phyloP scores from a whole-genome alignment of 2,329 filamentous ascomycete species.

The Colletotrichum sp. region DNA sequence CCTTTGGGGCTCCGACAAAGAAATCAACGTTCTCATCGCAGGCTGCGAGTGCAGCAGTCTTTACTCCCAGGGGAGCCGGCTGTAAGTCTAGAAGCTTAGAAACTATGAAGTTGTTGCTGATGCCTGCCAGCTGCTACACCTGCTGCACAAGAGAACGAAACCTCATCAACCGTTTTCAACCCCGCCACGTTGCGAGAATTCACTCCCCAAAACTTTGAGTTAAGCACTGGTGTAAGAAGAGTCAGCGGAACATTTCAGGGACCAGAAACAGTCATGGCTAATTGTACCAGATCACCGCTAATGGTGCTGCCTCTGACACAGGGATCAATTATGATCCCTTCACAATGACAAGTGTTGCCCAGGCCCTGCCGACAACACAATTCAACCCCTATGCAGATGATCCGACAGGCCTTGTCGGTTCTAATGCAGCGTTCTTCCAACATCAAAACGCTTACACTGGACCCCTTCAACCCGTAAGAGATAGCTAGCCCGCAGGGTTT shows the following conservation, averaged over 20 bases:
- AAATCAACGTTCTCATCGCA: slow-evolving; percentile 85
- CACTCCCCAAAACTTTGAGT: slow-evolving; percentile 60
- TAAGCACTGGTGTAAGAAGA: slow-evolving; percentile 52
- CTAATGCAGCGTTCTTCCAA: slow-evolving; percentile 71
- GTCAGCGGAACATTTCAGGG: neutral
- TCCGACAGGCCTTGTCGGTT: slow-evolving; percentile 59
- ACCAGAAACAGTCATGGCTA: neutral
- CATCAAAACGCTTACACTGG: slow-evolving; percentile 57
- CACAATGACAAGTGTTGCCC: slow-evolving; percentile 60
- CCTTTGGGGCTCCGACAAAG: slow-evolving; percentile 54
- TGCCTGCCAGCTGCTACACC: slow-evolving; percentile 11
- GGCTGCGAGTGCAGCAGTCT: slow-evolving; percentile 86
- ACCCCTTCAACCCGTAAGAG: slow-evolving; percentile 64
- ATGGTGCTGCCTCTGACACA: slow-evolving; percentile 55
- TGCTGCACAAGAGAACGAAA: slow-evolving; percentile 41
- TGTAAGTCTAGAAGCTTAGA: slow-evolving; percentile 32
- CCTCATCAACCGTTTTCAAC: slow-evolving; percentile 53
- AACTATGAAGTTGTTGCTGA: neutral
- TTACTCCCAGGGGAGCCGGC: slow-evolving; percentile 72
- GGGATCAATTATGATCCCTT: slow-evolving; percentile 68
- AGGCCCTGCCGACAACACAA: slow-evolving; percentile 54
- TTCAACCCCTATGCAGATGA: slow-evolving; percentile 84
- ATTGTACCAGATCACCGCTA: slow-evolving; percentile 41
- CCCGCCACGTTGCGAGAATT: slow-evolving; percentile 65
- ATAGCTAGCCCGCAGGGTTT: neutral